Evolutionary conservation across 108 stramenopile genomes (phyloP).

Genomic region (Conticribra weissflogii): DNA sequence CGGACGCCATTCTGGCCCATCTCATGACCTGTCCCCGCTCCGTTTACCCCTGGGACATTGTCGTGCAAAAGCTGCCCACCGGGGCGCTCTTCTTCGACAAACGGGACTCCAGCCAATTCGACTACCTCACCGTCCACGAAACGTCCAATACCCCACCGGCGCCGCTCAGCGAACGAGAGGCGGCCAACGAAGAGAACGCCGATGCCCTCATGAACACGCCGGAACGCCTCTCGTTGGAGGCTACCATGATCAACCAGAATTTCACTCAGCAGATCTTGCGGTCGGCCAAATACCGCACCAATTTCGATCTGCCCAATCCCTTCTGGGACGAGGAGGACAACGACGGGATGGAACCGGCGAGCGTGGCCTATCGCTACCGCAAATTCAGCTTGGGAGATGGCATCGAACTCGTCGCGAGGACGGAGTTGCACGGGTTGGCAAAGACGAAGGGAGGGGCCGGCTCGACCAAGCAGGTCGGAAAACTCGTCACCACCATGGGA

Average conservation of each 20-base stretch:
- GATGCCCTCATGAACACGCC: slow-evolving; percentile 87
- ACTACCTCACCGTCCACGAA: slow-evolving; percentile 93
- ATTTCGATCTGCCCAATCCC: slow-evolving; percentile 53
- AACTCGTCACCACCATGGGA: slow-evolving; percentile 11
- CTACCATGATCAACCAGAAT: slow-evolving; percentile 97
- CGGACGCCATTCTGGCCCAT: slow-evolving; percentile 95
- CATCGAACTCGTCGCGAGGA: slow-evolving; percentile 73
- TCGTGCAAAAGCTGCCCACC: slow-evolving; percentile 90
- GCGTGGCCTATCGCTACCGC: slow-evolving; percentile 97
- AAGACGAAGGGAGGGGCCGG: slow-evolving; percentile 46
- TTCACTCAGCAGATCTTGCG: slow-evolving; percentile 97
- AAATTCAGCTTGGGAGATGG: slow-evolving; percentile 88
- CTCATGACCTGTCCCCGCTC: slow-evolving; percentile 96
- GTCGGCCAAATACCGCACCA: slow-evolving; percentile 61
- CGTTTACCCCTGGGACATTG: slow-evolving; percentile 98
- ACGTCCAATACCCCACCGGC: slow-evolving; percentile 84
- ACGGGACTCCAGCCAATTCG: slow-evolving; percentile 92
- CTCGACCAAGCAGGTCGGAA: slow-evolving; percentile 10
- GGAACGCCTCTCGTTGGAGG: slow-evolving; percentile 92
- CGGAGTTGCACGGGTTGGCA: slow-evolving; percentile 84
- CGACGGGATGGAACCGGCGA: slow-evolving; percentile 94
- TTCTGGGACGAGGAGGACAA: slow-evolving; percentile 97
- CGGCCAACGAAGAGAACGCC: slow-evolving; percentile 41
- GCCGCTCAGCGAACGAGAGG: slow-evolving; percentile 51
- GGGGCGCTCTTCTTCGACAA: slow-evolving; percentile 96